Percentiles rank a stretch among this genome's conserved stretches.
phyloP scores from a whole-genome alignment of 352 stramenopile species.

The Globisporangium camurandrum region DNA sequence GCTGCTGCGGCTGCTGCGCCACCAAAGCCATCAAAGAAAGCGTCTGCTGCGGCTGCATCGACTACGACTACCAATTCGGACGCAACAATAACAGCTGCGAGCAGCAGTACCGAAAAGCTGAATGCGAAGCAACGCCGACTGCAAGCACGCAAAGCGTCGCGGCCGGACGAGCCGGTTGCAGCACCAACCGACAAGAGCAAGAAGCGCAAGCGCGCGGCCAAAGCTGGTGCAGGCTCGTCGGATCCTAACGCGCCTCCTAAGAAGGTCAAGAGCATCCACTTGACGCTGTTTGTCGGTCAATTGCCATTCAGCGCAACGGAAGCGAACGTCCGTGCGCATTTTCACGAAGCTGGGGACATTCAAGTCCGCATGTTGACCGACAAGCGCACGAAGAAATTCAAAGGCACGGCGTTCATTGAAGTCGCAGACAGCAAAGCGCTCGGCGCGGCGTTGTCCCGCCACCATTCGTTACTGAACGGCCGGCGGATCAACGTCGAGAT shows the following conservation, averaged over 20 bases:
- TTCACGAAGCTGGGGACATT: slow-evolving; percentile 67
- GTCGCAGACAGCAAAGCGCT: slow-evolving; percentile 79
- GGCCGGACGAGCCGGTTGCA: slow-evolving; percentile 19
- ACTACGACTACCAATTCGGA: slow-evolving; percentile 5
- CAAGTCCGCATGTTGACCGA: slow-evolving; percentile 77
- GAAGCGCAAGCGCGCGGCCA: slow-evolving; percentile 39
- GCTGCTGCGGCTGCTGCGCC: slow-evolving; percentile 2
- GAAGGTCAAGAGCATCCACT: slow-evolving; percentile 69
- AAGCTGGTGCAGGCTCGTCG: not conserved
- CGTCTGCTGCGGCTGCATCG: not conserved
- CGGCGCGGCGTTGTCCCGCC: slow-evolving; percentile 62
- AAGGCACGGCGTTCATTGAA: slow-evolving; percentile 82
- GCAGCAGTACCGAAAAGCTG: slow-evolving; percentile 13
- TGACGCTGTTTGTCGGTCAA: slow-evolving; percentile 82
- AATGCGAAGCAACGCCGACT: slow-evolving; percentile 55
- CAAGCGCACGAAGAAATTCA: slow-evolving; percentile 79
- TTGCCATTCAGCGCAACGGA: slow-evolving; percentile 73
- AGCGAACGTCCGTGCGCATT: slow-evolving; percentile 55
- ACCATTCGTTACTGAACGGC: slow-evolving; percentile 73
- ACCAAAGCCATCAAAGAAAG: slow-evolving; percentile 1
- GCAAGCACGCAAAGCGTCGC: slow-evolving; percentile 33
- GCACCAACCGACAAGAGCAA: slow-evolving; percentile 23
- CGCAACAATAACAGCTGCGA: not conserved
- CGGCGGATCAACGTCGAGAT: slow-evolving; percentile 86
- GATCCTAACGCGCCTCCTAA: slow-evolving; percentile 19